Base-by-base conservation (phyloP, 1,284 basidiomycete species). In the Heterobasidion parviporum region DNA sequence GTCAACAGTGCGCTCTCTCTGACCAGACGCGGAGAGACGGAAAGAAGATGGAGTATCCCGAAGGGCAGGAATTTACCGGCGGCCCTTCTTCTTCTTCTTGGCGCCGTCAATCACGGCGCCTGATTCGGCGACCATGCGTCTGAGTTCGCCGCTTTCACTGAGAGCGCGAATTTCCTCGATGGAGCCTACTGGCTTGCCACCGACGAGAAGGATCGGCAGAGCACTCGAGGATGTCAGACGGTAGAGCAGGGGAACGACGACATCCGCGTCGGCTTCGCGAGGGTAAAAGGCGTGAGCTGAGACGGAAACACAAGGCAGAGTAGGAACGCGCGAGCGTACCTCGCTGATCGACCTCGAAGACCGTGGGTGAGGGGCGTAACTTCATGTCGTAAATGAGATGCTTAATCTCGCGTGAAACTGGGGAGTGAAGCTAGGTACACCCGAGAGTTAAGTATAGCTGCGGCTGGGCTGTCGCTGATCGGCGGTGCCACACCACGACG, bases 271-370 rank as follows among this genome's bases (percentile, higher is more conserved):
- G 54, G 69, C 69, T 75, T 58, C 43, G 45, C 16, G 36, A 26
- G 7, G 32, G 14, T 12, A 32, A 34, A 14, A 41, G 9, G 14
- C 35, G 33, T 9, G 32, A 34, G 32, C 32, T 26, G 49, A 36
- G 7, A 16, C 32, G 3, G 49, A 36, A 5, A 16, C 32, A 5
- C 35, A 50, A 20, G 6, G 3, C 8, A 3, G 46, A 6, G 12
- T 15, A 8, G n/a, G 18, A 48, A 18, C 9, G 8, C 48, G 41
- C 52, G 33, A 32, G 6, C 83, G 64, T 54, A 86, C 81, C 58
- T 71, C 86, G 67, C 67, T 82, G 72, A 68, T 93, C 89, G 35
- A 91, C 78, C 54, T 92, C 87, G 57, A 94, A 78, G 54, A 91
- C 74, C 10, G 85, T 80, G 0, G 89, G 86, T 0, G 77, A 66